These are phyloP conservation scores for Metarhizium robertsii DNA, from an alignment of 2,329 filamentous ascomycete genomes.

Conservation along the genomic window DNA sequence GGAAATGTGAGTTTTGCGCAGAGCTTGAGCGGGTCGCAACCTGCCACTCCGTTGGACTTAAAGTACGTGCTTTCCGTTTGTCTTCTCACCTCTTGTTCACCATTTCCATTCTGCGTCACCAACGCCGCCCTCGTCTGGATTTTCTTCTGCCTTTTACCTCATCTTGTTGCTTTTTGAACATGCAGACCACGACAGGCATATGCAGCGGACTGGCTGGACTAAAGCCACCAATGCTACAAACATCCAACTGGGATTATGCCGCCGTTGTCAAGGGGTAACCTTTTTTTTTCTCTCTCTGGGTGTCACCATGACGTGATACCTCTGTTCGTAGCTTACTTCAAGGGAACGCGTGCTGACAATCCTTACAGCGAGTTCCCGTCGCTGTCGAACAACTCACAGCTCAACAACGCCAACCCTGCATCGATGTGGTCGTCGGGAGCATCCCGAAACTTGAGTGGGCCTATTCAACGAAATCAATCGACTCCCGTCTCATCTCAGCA, in stretches of 20 bases:
- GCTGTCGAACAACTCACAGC: constrained; percentile 50
- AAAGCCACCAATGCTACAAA: constrained; percentile 3
- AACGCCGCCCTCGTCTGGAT: not conserved
- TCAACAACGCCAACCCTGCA: constrained; percentile 36
- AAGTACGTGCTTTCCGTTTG: constrained; percentile 43
- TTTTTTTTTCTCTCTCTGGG: constrained; percentile 1
- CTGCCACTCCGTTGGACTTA: constrained; percentile 51
- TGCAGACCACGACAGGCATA: not conserved
- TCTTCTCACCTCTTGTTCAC: constrained; percentile 3
- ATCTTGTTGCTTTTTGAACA: not conserved
- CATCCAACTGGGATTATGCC: constrained; percentile 16
- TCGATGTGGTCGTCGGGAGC: constrained; percentile 47
- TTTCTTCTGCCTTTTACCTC: not conserved
- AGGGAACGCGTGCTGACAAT: not conserved
- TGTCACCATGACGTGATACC: not conserved
- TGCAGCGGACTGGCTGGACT: constrained; percentile 7
- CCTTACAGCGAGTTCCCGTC: constrained; percentile 53
- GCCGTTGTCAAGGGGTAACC: constrained; percentile 22
- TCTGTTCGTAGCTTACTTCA: not conserved
- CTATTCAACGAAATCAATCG: constrained; percentile 40
- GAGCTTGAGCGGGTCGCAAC: constrained; percentile 54
- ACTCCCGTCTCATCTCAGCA: constrained; percentile 43
- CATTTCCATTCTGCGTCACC: not conserved
- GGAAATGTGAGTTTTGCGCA: constrained; percentile 58
- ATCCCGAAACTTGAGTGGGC: constrained; percentile 37